Conservation (phyloP, 176 grass and related monocot species). For the Pontederia paniculata region DNA sequence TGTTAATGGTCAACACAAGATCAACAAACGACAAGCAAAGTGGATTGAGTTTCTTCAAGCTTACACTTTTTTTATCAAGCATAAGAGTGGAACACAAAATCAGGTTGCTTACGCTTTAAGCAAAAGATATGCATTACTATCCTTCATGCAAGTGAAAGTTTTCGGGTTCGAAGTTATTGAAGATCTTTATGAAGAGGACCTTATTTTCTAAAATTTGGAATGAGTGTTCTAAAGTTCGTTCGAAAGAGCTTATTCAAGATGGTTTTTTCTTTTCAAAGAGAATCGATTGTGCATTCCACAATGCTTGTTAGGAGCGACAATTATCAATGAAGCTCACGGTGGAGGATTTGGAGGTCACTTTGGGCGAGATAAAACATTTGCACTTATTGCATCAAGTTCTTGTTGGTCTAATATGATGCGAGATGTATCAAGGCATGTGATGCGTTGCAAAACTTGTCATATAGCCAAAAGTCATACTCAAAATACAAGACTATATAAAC, state of each 20-base stretch:
- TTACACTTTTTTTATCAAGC: not conserved
- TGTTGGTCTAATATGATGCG: too few relatives aligned
- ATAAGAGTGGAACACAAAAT: not conserved
- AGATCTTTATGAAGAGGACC: not conserved
- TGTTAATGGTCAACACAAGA: slow-evolving; percentile 6
- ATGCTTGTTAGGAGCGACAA: not conserved
- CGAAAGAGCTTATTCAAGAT: not conserved
- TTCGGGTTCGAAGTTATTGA: not conserved
- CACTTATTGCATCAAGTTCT: not conserved
- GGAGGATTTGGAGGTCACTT: not conserved
- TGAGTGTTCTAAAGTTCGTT: not conserved
- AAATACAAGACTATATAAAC: not conserved
- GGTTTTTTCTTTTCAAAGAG: not conserved
- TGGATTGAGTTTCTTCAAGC: slow-evolving; percentile 14
- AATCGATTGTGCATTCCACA: not conserved
- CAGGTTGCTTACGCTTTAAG: not conserved
- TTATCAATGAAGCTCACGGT: not conserved
- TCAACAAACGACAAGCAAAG: slow-evolving; percentile 1
- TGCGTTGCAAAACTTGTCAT: not conserved
- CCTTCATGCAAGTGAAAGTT: not conserved
- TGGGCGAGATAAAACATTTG: not conserved
- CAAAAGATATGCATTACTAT: not conserved
- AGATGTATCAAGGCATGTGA: not conserved
- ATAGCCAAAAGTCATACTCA: not conserved
- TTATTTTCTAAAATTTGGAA: not conserved